Evolutionary conservation across 1,284 basidiomycete genomes (phyloP), one percentile per base, ranked within the genome.

Genomic region (Malassezia restricta): DNA sequence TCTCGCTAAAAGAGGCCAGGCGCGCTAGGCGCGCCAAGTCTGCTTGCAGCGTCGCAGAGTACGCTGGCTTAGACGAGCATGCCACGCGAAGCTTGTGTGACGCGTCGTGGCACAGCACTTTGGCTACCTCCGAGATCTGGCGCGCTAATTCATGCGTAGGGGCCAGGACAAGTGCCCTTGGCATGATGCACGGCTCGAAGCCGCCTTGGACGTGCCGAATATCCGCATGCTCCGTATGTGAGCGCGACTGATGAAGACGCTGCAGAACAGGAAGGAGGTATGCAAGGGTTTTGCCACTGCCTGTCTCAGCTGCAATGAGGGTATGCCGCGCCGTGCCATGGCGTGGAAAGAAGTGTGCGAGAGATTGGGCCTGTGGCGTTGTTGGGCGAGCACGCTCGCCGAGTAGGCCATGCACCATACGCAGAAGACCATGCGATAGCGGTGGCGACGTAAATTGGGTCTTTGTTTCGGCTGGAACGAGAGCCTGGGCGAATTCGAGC

Each of bases 181-280:
- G 89, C 50, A 74, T 68, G 46, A 74, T 63, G 2, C 40, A 38
- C 12, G 45, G 31, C 33, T 12, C 11, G 5, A 6, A 39, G 14
- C 15, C 24, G 29, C 40, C 40, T 5, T 42, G 35, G 8, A 46
- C 47, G 20, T 39, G 35, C 49, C 37, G 33, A 11, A 37, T 8
- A 35, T 50, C 51, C 3, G 38, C 50, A n/a, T 51, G 43, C 49
- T 51, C 54, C 15, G 17, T 43, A 9, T 14, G 24, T 11, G 43
- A 17, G 37, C 47, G 51, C 1, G 87, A 87, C 14, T 60, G 56
- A 15, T 82, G 81, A 40, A 94, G 82, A 68, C 90, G 87, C 64
- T 98, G 89, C 33, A 99, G 80, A 71, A 98, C 90, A n/a, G 94
- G 94, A 2, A 98, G 81, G 14, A 98, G 81, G 76, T 87, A 99